Evolutionary conservation across 225 moss, liverwort and hornwort species (phyloP).

Genomic region (Bryum argenteum): DNA sequence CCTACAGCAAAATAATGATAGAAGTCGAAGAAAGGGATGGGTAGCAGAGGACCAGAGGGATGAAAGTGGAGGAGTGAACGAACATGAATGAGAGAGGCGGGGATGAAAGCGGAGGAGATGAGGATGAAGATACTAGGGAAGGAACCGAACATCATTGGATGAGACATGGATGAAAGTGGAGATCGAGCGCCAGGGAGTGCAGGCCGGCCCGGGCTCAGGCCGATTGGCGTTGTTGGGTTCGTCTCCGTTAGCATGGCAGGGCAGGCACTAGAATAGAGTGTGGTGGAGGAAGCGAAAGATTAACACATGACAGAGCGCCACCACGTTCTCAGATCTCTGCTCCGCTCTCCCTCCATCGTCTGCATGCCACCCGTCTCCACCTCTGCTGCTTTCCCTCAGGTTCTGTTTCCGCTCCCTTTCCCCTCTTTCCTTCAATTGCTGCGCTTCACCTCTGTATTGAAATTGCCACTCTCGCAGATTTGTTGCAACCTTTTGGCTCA

Average conservation of each 20-base stretch:
- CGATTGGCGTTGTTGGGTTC: background rate
- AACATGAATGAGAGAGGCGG: constrained; percentile 5
- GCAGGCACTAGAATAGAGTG: too few species aligned
- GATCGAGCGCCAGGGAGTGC: too few species aligned
- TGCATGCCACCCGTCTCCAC: background rate
- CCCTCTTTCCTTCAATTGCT: constrained; percentile 33
- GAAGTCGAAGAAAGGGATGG: too few species aligned
- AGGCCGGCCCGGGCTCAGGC: constrained; percentile 10
- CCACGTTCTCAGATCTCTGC: constrained; percentile 41
- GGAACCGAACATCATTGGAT: too few species aligned
- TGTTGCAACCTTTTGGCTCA: constrained; percentile 9
- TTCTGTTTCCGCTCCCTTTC: constrained; percentile 2
- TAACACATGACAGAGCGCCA: constrained; percentile 19
- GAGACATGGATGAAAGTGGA: too few species aligned
- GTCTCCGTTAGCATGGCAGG: background rate
- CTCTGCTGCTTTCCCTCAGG: constrained; percentile 18
- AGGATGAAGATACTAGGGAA: too few species aligned
- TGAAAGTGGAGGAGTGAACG: background rate
- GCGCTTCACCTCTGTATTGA: constrained; percentile 14
- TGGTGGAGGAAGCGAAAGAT: too few species aligned
- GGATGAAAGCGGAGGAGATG: background rate
- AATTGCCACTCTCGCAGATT: constrained; percentile 27
- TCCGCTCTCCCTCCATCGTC: background rate
- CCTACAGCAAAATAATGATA: too few species aligned
- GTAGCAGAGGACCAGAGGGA: too few species aligned